phyloP scores from a whole-genome alignment of 2,329 filamentous ascomycete species.

The Epicoccum sorghinum region DNA sequence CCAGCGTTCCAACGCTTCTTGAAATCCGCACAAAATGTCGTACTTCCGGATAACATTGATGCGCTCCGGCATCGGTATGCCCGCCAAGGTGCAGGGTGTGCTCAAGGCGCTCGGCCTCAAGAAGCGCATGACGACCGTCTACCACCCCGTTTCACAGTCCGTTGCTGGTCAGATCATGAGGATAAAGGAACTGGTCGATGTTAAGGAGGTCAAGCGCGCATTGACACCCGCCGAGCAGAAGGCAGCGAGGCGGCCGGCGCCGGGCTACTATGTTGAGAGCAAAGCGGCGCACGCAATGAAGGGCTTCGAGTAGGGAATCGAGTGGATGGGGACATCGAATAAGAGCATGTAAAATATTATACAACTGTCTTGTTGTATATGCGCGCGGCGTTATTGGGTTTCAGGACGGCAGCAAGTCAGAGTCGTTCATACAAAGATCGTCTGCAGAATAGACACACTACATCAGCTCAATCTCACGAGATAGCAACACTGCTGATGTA shows the following conservation, averaged over 20 bases:
- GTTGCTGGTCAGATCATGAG: conserved; percentile 90
- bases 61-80: conserved; percentile 87
- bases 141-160: conserved; percentile 81
- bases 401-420: background rate
- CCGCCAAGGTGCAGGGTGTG: conserved; percentile 74
- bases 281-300: conserved; percentile 33
- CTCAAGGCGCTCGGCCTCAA: conserved; percentile 85
- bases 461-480: too few relatives aligned
- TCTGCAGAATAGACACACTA: too few relatives aligned
- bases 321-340: background rate
- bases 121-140: conserved; percentile 84
- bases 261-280: conserved; percentile 80
- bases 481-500: too few relatives aligned
- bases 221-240: conserved; percentile 73
- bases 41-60: conserved; percentile 92
- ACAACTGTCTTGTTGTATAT: background rate
- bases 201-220: conserved; percentile 73
- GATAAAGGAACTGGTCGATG: conserved; percentile 89
- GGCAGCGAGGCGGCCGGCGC: conserved; percentile 73
- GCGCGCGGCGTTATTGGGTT: background rate
- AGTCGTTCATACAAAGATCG: too few relatives aligned
- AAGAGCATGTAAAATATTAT: background rate
- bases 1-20: background rate
- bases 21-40: conserved; percentile 59
- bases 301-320: conserved; percentile 14